phyloP scores from a whole-genome alignment of 495 filamentous ascomycete species.

The Penicillium egyptiacum region DNA sequence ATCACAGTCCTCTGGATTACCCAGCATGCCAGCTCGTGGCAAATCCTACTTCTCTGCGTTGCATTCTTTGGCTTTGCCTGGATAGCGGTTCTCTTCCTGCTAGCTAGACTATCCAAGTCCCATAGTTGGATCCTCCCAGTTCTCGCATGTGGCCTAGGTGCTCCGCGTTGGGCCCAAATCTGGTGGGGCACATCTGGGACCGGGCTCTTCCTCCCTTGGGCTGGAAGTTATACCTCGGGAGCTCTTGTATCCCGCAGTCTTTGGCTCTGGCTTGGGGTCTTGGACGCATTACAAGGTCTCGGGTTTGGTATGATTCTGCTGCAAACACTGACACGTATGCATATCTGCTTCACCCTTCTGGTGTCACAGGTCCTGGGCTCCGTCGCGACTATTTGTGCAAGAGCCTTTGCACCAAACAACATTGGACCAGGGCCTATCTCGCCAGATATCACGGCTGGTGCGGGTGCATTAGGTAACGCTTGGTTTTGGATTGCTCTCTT shows the following conservation, averaged over 20 bases:
- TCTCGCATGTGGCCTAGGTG: constrained; percentile 50
- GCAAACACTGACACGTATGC: constrained; percentile 50
- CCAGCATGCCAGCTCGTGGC: constrained; percentile 45
- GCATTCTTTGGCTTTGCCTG: constrained; percentile 49
- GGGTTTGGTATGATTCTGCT: constrained; percentile 55
- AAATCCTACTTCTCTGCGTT: constrained; percentile 44
- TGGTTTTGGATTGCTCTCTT: constrained; percentile 68
- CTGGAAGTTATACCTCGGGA: constrained; percentile 42
- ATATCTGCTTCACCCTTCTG: constrained; percentile 51
- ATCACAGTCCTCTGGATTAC: constrained; percentile 48
- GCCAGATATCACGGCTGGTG: constrained; percentile 45
- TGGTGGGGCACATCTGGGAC: constrained; percentile 53
- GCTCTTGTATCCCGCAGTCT: constrained; percentile 49
- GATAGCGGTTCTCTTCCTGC: constrained; percentile 40
- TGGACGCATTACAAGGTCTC: constrained; percentile 50
- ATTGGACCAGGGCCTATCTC: constrained; percentile 51
- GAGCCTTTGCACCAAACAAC: constrained; percentile 48
- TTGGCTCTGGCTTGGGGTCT: constrained; percentile 53
- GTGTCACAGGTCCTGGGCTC: constrained; percentile 54
- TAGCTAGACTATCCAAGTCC: constrained; percentile 43
- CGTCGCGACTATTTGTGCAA: constrained; percentile 49
- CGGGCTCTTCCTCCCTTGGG: constrained; percentile 51
- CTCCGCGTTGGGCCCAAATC: constrained; percentile 53
- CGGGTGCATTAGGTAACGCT: constrained; percentile 51
- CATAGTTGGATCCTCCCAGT: constrained; percentile 54